These are phyloP conservation scores for Purpureocillium lavendulum DNA, from an alignment of 2,329 filamentous ascomycete genomes.

Conservation along the genomic window DNA sequence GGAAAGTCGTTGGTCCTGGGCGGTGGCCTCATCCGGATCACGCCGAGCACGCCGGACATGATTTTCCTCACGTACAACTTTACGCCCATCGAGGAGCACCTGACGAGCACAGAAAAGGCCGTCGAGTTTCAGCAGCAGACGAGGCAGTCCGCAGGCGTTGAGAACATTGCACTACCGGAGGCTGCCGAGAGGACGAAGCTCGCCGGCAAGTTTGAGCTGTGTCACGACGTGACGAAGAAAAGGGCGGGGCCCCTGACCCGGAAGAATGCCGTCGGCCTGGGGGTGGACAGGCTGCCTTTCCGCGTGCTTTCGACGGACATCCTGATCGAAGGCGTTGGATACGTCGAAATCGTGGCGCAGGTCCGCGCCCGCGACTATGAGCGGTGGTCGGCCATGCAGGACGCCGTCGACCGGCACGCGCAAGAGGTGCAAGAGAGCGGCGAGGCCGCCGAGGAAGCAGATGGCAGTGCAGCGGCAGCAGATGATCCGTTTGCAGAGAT, in stretches of 20 bases:
- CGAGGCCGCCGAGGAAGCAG: conserved; percentile 1
- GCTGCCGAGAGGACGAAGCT: conserved; percentile 50
- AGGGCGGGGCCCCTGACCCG: conserved; percentile 67
- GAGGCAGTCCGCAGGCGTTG: conserved; percentile 46
- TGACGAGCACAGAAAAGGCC: conserved; percentile 75
- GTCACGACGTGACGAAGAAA: conserved; percentile 74
- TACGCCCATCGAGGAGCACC: conserved; percentile 66
- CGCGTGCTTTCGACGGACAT: conserved; percentile 74
- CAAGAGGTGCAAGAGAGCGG: conserved; percentile 7
- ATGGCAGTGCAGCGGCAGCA: not conserved
- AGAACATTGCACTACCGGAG: conserved; percentile 54
- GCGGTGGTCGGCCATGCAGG: conserved; percentile 5
- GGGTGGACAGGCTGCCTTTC: conserved; percentile 66
- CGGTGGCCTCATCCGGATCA: conserved; percentile 75
- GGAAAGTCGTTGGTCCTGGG: conserved; percentile 77
- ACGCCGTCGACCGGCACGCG: conserved; percentile 13
- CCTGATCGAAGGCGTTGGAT: conserved; percentile 84
- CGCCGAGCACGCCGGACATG: conserved; percentile 53
- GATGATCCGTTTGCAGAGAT: conserved; percentile 17
- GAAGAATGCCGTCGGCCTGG: conserved; percentile 52
- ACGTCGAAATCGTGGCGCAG: conserved; percentile 83
- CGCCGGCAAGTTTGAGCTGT: conserved; percentile 68
- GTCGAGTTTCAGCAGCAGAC: conserved; percentile 60
- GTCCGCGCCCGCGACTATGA: conserved; percentile 50
- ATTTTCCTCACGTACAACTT: conserved; percentile 81